phyloP scores from a whole-genome alignment of 2,329 filamentous ascomycete species.

The Fusarium continuum region DNA sequence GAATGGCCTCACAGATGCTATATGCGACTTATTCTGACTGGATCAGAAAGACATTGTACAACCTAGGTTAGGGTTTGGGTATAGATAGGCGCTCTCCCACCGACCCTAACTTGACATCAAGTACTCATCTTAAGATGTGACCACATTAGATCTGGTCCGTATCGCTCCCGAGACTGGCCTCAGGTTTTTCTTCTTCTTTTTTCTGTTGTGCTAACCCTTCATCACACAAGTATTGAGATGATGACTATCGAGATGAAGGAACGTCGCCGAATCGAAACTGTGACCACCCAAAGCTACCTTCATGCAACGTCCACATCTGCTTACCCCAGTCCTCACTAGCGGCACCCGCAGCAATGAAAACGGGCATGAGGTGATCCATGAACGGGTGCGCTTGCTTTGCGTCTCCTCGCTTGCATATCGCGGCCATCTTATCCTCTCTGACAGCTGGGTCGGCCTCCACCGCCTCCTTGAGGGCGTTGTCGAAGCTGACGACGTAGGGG shows the following conservation, averaged over 20 bases:
- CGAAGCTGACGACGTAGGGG: conserved; percentile 70
- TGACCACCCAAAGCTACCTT: conserved; percentile 57
- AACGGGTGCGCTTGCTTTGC: conserved; percentile 59
- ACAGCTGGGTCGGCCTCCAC: conserved; percentile 57
- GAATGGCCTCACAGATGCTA: conserved; percentile 18
- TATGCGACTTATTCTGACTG: background rate
- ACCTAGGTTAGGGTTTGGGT: background rate
- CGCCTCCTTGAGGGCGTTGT: conserved; percentile 73
- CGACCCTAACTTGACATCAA: background rate
- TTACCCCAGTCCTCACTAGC: conserved; percentile 54
- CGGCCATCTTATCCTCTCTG: conserved; percentile 53
- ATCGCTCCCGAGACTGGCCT: background rate
- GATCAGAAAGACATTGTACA: background rate
- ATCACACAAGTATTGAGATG: conserved; percentile 4
- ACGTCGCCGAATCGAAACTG: conserved; percentile 58
- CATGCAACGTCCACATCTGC: conserved; percentile 57
- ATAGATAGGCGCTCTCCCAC: background rate
- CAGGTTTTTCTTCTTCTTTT: too few species aligned
- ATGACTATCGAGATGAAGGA: conserved; percentile 10
- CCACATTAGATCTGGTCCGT: background rate
- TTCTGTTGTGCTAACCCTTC: background rate
- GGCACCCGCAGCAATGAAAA: conserved; percentile 58
- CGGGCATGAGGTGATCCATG: conserved; percentile 61
- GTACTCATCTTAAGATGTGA: background rate
- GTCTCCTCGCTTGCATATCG: conserved; percentile 53